These are phyloP conservation scores for Pseudozyma tsukubaensis DNA, from an alignment of 1,284 basidiomycete genomes.

Conservation along the genomic window DNA sequence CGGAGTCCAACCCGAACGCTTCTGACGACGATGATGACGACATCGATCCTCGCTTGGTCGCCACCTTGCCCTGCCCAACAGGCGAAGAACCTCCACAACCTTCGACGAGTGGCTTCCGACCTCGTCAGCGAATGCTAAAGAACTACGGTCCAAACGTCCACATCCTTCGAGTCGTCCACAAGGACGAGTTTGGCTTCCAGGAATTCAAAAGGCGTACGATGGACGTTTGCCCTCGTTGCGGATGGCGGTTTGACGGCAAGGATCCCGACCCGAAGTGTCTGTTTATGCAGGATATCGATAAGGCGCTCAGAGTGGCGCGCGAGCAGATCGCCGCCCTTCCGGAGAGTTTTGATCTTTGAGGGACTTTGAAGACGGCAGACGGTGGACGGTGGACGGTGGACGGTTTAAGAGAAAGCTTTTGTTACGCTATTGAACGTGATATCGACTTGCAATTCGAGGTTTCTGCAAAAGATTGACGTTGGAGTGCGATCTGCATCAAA, in stretches of 20 bases:
- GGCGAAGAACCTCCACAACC: slow-evolving; percentile 7
- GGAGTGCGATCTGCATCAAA: no score
- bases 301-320: slow-evolving; percentile 12
- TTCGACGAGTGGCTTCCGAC: neutral
- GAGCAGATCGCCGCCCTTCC: slow-evolving; percentile 8
- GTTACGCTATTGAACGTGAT: no score
- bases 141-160: slow-evolving; percentile 35
- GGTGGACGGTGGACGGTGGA: no score
- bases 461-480: no score
- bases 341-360: slow-evolving; percentile 19
- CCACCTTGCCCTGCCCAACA: neutral
- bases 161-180: slow-evolving; percentile 28
- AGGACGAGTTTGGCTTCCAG: slow-evolving; percentile 19
- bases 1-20: neutral
- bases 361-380: no score
- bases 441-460: no score
- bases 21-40: neutral
- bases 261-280: neutral
- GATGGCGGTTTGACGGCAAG: slow-evolving; percentile 26
- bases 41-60: neutral
- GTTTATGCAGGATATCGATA: slow-evolving; percentile 1
- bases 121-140: slow-evolving; percentile 6
- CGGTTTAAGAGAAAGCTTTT: neutral
- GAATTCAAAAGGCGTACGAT: neutral
- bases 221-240: slow-evolving; percentile 22